phyloP scores from a whole-genome alignment of 225 moss, liverwort and hornwort species.

The Physcomitrellopsis africana region DNA sequence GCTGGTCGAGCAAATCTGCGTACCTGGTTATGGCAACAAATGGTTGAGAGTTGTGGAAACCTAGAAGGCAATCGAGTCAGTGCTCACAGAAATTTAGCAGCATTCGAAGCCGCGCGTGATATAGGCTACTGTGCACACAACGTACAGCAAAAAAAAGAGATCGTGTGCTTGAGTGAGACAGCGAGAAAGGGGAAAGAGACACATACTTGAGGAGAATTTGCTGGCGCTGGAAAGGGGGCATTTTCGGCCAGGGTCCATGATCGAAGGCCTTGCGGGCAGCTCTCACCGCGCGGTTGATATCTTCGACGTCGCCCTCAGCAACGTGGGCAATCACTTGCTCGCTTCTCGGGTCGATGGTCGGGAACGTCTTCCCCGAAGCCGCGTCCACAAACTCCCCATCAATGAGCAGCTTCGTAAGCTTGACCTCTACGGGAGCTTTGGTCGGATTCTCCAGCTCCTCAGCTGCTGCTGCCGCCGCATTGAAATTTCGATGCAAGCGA shows the following conservation, averaged over 20 bases:
- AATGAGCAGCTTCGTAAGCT: conserved; percentile 63
- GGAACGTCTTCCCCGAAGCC: conserved; percentile 81
- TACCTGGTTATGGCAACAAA: conserved; percentile 37
- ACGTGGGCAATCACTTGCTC: conserved; percentile 78
- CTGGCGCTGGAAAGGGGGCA: conserved; percentile 62
- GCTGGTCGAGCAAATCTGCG: conserved; percentile 78
- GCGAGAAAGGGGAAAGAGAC: not conserved
- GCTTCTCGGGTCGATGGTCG: conserved; percentile 68
- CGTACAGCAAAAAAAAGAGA: not conserved
- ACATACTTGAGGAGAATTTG: conserved; percentile 64
- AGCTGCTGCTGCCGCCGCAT: conserved; percentile 63
- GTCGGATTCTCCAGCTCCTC: conserved; percentile 63
- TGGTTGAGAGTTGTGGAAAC: not conserved
- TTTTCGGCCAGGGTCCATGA: conserved; percentile 83
- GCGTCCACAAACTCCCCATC: conserved; percentile 76
- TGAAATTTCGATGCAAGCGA: conserved; percentile 35
- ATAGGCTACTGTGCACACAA: not conserved
- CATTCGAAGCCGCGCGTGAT: no score
- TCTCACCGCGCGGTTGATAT: conserved; percentile 75
- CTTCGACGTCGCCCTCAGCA: conserved; percentile 81
- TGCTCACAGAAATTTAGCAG: not conserved
- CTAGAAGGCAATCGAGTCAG: not conserved
- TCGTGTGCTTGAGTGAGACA: not conserved
- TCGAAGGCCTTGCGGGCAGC: conserved; percentile 90
- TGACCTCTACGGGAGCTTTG: conserved; percentile 65